A percentile compares a stretch with the other conserved stretches of the same genome.
phyloP scores from a whole-genome alignment of 2,329 filamentous ascomycete species.

The Fonsecaea pugnacius region DNA sequence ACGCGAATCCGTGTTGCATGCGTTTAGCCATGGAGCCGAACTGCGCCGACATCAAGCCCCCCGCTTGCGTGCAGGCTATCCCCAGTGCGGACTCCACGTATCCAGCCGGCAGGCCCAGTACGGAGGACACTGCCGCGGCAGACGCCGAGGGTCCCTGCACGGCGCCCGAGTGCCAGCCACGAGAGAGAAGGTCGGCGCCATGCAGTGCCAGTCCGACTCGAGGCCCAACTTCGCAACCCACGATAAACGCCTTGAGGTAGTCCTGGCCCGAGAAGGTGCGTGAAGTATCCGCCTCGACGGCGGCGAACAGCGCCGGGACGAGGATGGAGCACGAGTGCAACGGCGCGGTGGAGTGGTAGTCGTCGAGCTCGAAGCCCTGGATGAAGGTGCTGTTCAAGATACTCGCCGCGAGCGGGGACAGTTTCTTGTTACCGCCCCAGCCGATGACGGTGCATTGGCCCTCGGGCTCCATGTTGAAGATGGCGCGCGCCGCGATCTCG shows the following conservation, averaged over 20 bases:
- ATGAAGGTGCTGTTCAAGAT: constrained; percentile 52
- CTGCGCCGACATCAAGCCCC: constrained; percentile 50
- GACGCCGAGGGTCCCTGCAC: constrained; percentile 47
- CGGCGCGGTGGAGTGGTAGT: constrained; percentile 50
- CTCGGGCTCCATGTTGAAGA: constrained; percentile 42
- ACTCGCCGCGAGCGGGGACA: constrained; percentile 46
- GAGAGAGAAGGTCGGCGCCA: constrained; percentile 46
- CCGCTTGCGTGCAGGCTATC: constrained; percentile 48
- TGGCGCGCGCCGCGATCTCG: constrained; percentile 43
- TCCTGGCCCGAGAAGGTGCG: constrained; percentile 36
- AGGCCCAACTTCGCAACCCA: constrained; percentile 50
- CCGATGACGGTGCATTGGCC: constrained; percentile 40
- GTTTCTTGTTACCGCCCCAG: constrained; percentile 38
- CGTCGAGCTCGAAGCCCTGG: constrained; percentile 53
- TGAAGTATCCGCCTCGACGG: constrained; percentile 27
- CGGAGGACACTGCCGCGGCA: constrained; percentile 42
- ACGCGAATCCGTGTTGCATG: constrained; percentile 54
- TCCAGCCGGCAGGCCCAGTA: constrained; percentile 41
- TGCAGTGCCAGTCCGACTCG: constrained; percentile 46
- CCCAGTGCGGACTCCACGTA: constrained; percentile 46
- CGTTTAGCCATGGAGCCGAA: constrained; percentile 52
- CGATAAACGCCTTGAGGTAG: constrained; percentile 45
- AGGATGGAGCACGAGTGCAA: constrained; percentile 47
- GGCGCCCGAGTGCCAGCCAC: constrained; percentile 50
- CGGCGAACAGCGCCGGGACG: constrained; percentile 49